phyloP scores from a whole-genome alignment of 345 rosid genomes.

The Clausena lansium region DNA sequence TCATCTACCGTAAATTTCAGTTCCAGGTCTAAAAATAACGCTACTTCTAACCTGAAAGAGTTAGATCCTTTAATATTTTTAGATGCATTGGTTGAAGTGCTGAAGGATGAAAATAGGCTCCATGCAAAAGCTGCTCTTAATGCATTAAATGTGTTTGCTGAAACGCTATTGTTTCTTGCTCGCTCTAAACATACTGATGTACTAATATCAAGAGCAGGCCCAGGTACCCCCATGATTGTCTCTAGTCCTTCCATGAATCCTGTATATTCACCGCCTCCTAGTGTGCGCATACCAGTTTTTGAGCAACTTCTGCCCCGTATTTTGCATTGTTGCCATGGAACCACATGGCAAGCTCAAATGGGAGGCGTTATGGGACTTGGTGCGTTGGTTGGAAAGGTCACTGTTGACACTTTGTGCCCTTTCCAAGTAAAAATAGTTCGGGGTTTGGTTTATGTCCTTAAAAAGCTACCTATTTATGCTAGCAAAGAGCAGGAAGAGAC shows the following conservation, averaged over 20 bases:
- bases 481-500: constrained; percentile 98
- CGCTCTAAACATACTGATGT: constrained; percentile 83
- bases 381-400: constrained; percentile 94
- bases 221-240: constrained; percentile 90
- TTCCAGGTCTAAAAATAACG: constrained; percentile 62
- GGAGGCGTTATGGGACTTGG: constrained; percentile 99
- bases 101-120: constrained; percentile 84
- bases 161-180: constrained; percentile 89
- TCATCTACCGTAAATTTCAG: constrained; percentile 43
- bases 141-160: constrained; percentile 83
- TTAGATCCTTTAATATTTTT: constrained; percentile 87
- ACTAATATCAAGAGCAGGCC: constrained; percentile 88
- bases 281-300: constrained; percentile 88
- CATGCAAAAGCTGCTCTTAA: constrained; percentile 90
- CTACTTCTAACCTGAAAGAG: constrained; percentile 69
- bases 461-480: constrained; percentile 86
- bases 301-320: constrained; percentile 98
- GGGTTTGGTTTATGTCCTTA: constrained; percentile 88
- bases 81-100: constrained; percentile 95
- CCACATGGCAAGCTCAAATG: constrained; percentile 97
- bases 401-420: constrained; percentile 85
- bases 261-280: constrained; percentile 91
- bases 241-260: constrained; percentile 99
- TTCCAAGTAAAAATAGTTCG: constrained; percentile 89
- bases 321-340: constrained; percentile 96